Evolutionary conservation across 352 stramenopile genomes (phyloP).

Genomic region (Globisporangium camurandrum): DNA sequence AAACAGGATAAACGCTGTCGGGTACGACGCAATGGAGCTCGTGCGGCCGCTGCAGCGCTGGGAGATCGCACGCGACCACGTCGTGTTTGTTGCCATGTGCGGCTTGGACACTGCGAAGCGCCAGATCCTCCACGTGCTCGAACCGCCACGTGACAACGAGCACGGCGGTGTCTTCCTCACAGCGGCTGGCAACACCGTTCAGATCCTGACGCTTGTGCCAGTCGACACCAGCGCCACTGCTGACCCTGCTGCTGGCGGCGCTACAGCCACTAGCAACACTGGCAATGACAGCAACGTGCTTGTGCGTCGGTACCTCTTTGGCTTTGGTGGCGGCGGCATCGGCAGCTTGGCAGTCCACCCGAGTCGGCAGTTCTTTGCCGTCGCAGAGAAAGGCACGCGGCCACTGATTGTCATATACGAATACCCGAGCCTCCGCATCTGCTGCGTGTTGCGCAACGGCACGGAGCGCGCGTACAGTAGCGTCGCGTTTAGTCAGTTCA

Average conservation of each 20-base stretch:
- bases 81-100: constrained; percentile 58
- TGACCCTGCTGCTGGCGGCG: too few species aligned
- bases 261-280: constrained; percentile 9
- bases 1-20: too few species aligned
- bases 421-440: constrained; percentile 73
- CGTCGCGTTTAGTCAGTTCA: constrained; percentile 61
- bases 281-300: constrained; percentile 9
- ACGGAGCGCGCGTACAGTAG: constrained; percentile 81
- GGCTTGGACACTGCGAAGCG: constrained; percentile 62
- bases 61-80: constrained; percentile 67
- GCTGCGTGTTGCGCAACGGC: constrained; percentile 70
- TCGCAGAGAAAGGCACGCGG: constrained; percentile 85
- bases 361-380: constrained; percentile 64
- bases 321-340: constrained; percentile 52
- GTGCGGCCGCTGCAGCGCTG: constrained; percentile 44
- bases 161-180: constrained; percentile 60
- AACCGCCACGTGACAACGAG: constrained; percentile 16
- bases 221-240: constrained; percentile 1
- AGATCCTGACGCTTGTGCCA: constrained; percentile 46
- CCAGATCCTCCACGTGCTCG: constrained; percentile 60
- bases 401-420: constrained; percentile 85
- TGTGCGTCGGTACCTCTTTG: constrained; percentile 54
- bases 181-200: constrained; percentile 63
- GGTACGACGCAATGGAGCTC: constrained; percentile 27
- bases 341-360: constrained; percentile 69